Evolutionary conservation across 345 rosid genomes (phyloP).

Genomic region (Gossypium mustelinum): DNA sequence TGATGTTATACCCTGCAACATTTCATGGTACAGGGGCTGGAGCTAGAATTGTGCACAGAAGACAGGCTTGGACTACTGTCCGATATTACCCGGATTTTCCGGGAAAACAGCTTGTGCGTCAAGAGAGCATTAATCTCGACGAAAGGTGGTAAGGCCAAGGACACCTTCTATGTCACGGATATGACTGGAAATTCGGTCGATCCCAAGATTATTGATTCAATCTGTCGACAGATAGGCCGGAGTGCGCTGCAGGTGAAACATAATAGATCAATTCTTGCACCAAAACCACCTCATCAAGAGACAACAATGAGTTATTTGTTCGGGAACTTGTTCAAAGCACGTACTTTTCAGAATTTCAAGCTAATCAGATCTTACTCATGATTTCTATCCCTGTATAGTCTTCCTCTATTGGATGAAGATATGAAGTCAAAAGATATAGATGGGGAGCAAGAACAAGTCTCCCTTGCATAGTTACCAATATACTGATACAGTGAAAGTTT

Average conservation of each 20-base stretch:
- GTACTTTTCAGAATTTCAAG: slow-evolving; percentile 45
- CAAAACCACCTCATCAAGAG: slow-evolving; percentile 35
- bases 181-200: slow-evolving; percentile 43
- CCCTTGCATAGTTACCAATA: neutral
- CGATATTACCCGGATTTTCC: slow-evolving; percentile 49
- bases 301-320: slow-evolving; percentile 38
- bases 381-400: slow-evolving; percentile 6
- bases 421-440: neutral
- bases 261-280: slow-evolving; percentile 22
- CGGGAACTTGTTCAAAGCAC: slow-evolving; percentile 43
- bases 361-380: slow-evolving; percentile 41
- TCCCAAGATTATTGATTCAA: slow-evolving; percentile 36
- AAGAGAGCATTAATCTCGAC: slow-evolving; percentile 57
- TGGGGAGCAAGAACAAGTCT: neutral
- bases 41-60: slow-evolving; percentile 47
- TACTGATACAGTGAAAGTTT: neutral
- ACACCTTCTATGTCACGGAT: slow-evolving; percentile 51
- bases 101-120: slow-evolving; percentile 51
- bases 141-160: slow-evolving; percentile 37
- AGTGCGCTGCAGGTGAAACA: slow-evolving; percentile 34
- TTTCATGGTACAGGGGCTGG: slow-evolving; percentile 40
- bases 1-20: slow-evolving; percentile 3
- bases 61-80: slow-evolving; percentile 60
- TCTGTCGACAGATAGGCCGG: slow-evolving; percentile 39
- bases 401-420: neutral